Conservation (phyloP, 106 monocot species). For the Posidonia australis region DNA sequence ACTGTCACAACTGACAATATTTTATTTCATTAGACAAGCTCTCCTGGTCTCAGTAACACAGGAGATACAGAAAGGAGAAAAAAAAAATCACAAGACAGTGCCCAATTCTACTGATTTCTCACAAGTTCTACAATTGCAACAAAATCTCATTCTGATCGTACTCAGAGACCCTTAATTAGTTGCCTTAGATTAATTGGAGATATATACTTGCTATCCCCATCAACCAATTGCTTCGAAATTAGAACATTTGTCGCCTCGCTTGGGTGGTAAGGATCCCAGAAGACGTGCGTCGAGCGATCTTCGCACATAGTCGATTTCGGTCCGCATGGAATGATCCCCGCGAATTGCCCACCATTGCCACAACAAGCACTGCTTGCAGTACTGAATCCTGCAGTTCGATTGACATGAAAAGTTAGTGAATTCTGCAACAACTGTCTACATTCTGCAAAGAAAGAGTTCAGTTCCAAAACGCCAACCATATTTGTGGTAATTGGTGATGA, state of each 20-base stretch:
- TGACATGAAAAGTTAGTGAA: too few species aligned
- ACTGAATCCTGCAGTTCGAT: conserved; percentile 39
- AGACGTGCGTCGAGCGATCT: conserved; percentile 43
- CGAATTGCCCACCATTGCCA: conserved; percentile 58
- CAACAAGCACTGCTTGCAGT: conserved; percentile 66
- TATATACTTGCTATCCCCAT: conserved; percentile 61
- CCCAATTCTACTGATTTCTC: too few species aligned
- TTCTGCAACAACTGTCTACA: too few species aligned
- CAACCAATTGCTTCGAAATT: conserved; percentile 45
- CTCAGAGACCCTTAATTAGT: background rate
- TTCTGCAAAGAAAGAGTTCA: too few species aligned
- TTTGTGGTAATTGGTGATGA: conserved; percentile 49
- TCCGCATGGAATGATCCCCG: conserved; percentile 67
- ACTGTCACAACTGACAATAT: too few species aligned
- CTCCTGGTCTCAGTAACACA: too few species aligned
- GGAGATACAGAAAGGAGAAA: too few species aligned
- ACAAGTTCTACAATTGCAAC: too few species aligned
- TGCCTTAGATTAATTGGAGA: conserved; percentile 58
- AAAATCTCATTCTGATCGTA: too few species aligned
- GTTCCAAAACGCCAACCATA: too few species aligned
- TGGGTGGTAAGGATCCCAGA: conserved; percentile 94
- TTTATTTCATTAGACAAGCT: too few species aligned
- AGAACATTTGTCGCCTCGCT: conserved; percentile 75
- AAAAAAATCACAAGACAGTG: too few species aligned
- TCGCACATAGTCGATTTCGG: conserved; percentile 56